Evolutionary conservation across 2,329 filamentous ascomycete species (phyloP).

Genomic region (Colletotrichum australisinense): DNA sequence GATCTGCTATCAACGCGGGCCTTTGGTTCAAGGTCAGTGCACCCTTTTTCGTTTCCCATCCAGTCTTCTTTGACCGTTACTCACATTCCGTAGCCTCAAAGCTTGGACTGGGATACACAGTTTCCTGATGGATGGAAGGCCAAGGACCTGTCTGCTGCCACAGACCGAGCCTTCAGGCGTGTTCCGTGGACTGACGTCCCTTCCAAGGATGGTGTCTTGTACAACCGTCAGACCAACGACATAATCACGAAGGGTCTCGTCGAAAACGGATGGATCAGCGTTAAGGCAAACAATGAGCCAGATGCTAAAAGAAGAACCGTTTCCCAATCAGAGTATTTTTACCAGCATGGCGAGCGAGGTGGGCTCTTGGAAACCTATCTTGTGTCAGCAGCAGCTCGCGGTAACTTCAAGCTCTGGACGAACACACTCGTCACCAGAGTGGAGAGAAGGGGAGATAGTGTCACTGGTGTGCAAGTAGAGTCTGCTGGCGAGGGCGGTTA

Average conservation of each 20-base stretch:
- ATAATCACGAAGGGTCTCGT: neutral
- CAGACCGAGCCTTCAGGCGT: constrained; percentile 15
- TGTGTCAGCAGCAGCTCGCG: neutral
- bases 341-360: neutral
- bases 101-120: constrained; percentile 43
- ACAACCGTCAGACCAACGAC: neutral
- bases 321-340: neutral
- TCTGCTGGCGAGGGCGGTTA: neutral
- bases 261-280: neutral
- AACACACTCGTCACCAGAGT: neutral
- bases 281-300: neutral
- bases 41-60: constrained; percentile 38
- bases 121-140: constrained; percentile 44
- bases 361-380: neutral
- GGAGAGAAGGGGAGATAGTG: neutral
- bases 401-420: neutral
- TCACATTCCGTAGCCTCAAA: constrained; percentile 40
- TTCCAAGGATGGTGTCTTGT: neutral
- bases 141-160: constrained; percentile 38
- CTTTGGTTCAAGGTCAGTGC: neutral
- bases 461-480: neutral
- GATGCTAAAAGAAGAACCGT: neutral
- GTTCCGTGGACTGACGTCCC: neutral
- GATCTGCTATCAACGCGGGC: constrained; percentile 44
- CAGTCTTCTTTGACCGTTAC: neutral